Percentiles rank a stretch among this genome's conserved stretches.
Conservation (phyloP, 2,329 filamentous ascomycete species). For the Sporothrix pseudoabietina region DNA sequence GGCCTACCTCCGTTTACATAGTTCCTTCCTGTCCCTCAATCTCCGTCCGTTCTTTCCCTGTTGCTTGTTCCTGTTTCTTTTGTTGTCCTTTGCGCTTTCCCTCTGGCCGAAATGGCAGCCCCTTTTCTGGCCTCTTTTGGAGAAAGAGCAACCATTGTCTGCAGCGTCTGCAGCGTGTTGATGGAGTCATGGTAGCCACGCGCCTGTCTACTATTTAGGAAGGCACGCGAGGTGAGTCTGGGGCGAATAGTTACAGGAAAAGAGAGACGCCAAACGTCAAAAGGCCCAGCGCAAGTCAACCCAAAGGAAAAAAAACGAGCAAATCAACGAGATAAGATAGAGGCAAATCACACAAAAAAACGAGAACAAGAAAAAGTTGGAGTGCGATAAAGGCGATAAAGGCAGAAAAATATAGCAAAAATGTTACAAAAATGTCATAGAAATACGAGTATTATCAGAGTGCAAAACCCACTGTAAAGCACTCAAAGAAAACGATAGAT, state of each 20-base stretch:
- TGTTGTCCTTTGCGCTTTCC: neutral
- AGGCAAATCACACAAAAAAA: slow-evolving; percentile 17
- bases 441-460: neutral
- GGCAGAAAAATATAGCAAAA: neutral
- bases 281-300: neutral
- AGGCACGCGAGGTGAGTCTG: neutral
- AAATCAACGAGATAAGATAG: slow-evolving; percentile 16
- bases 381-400: neutral
- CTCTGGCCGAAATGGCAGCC: neutral
- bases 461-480: neutral
- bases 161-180: neutral
- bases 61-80: neutral
- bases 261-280: neutral
- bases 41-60: neutral
- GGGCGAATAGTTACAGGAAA: slow-evolving; percentile 4
- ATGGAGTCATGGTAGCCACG: neutral
- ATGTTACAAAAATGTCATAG: neutral
- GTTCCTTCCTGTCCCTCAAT: neutral
- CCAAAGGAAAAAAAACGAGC: neutral
- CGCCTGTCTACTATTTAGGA: neutral
- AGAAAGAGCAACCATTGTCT: neutral
- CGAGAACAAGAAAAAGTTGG: neutral
- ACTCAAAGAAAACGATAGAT: neutral
- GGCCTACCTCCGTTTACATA: neutral
- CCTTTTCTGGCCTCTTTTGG: neutral